phyloP scores from a whole-genome alignment of 1,284 basidiomycete species.

The Tylopilus sp. region DNA sequence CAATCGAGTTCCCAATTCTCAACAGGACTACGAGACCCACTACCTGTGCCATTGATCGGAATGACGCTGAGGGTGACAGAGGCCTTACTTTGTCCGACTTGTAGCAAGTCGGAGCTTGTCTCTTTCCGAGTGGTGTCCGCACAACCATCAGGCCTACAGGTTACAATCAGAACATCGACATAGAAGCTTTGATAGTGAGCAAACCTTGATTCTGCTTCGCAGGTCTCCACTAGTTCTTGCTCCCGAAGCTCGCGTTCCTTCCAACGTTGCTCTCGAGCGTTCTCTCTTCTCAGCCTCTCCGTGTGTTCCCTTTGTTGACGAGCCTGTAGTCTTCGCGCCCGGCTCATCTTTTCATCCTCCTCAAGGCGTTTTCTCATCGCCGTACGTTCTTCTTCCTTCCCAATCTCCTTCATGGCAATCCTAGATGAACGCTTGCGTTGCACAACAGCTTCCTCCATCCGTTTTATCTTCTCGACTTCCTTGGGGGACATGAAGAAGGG shows the following conservation, averaged over 20 bases:
- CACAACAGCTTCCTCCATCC: conserved; percentile 64
- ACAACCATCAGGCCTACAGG: conserved; percentile 13
- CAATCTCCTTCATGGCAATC: conserved; percentile 69
- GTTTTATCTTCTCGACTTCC: conserved; percentile 61
- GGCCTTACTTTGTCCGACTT: conserved; percentile 4
- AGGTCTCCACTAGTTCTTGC: conserved; percentile 13
- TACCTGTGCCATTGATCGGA: conserved; percentile 33
- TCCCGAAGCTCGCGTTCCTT: conserved; percentile 46
- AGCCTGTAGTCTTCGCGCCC: conserved; percentile 59
- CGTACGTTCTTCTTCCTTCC: conserved; percentile 63
- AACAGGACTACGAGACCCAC: conserved; percentile 45
- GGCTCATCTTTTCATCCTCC: conserved; percentile 60
- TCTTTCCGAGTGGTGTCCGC: conserved; percentile 4
- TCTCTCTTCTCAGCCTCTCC: conserved; percentile 56
- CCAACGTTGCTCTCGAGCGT: conserved; percentile 49
- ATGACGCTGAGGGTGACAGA: neutral
- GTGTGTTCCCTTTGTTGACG: conserved; percentile 63
- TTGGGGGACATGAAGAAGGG: conserved; percentile 30
- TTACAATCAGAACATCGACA: conserved; percentile 15
- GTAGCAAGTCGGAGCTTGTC: neutral
- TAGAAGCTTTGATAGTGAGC: neutral
- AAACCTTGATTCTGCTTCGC: conserved; percentile 15
- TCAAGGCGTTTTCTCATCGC: conserved; percentile 54
- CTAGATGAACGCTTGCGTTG: conserved; percentile 83
- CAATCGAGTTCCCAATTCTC: conserved; percentile 83